Evolutionary conservation across 768 basidiomycete species (phyloP), one percentile per base, ranked within the genome.

Genomic region (Royoungia palumana): DNA sequence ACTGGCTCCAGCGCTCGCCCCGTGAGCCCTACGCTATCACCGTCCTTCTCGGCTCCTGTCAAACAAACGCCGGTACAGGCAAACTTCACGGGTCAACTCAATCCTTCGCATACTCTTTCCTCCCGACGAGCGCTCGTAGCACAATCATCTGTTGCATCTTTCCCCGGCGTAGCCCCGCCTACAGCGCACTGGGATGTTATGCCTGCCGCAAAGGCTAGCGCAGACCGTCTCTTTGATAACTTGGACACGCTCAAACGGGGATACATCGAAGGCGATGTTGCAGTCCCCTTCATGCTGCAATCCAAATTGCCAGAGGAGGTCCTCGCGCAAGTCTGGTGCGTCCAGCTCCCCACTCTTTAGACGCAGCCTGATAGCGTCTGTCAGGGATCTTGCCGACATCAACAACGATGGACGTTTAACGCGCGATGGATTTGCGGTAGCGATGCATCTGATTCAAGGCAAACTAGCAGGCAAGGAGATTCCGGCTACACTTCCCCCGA

Each of bases 201-300:
- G 1, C 69, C 85, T 0, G 67, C 75, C 4, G 94, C 94, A 64
- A 98, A 96, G 64, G 77, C 82, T 2, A 75, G 70, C 17, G 73
- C 88, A 1, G 94, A 98, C 66, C 71, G 70, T 11, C 85, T 83
- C 70, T 99, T 97, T 63, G 82, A 87, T 49, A 73, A 72, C n/a
- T 75, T 98, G 34, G 96, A 99, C 65, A 66, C 76, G 14, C 76
- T 79, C 53, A 82, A 78, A 55, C 77, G 71, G 50, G 94, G 93
- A 0, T 89, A 76, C 61, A 87, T 98, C 17, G 93, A 94, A 62
- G 94, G 94, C 8, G 92, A 95, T 50, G 82, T 91, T 28, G 96
- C 93, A 8, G 96, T 96, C 5, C 92, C 91, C 4, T 98, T 98
- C 70, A 88, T 99, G 86, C 65, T 95, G 50, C 85, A 93, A 68